A percentile compares a stretch with the other conserved stretches of the same genome.
Evolutionary conservation across 2,329 filamentous ascomycete species (phyloP).

Genomic region (Penicillium sp.): DNA sequence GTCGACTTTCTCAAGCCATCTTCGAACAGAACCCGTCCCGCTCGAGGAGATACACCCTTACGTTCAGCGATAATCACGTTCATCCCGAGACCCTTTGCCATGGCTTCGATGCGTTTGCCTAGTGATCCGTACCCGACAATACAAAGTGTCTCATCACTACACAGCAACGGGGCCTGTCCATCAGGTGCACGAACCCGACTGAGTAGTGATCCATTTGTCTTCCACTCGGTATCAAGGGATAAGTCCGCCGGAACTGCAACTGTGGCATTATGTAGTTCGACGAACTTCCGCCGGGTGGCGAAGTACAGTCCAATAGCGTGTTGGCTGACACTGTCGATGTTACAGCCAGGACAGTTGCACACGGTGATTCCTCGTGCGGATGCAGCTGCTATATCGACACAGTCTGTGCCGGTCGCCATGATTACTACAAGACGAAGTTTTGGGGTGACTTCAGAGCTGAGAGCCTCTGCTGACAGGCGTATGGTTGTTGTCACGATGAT

Average conservation of each 20-base stretch:
- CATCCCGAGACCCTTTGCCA: constrained; percentile 49
- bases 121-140: constrained; percentile 52
- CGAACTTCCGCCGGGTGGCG: constrained; percentile 44
- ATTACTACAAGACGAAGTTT: constrained; percentile 45
- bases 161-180: constrained; percentile 42
- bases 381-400: constrained; percentile 46
- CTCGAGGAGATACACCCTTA: constrained; percentile 31
- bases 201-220: constrained; percentile 35
- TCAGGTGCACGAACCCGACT: constrained; percentile 16
- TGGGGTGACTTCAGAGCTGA: constrained; percentile 44
- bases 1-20: constrained; percentile 29
- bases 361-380: constrained; percentile 45
- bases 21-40: constrained; percentile 26
- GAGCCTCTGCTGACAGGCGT: constrained; percentile 27
- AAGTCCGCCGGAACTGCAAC: constrained; percentile 18
- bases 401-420: constrained; percentile 50
- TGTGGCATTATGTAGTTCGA: constrained; percentile 34
- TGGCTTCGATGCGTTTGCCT: constrained; percentile 30
- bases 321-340: constrained; percentile 49
- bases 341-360: constrained; percentile 48
- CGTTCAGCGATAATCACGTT: constrained; percentile 49
- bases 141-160: constrained; percentile 48
- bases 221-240: constrained; percentile 37
- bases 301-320: constrained; percentile 53
- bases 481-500: constrained; percentile 46